Evolutionary conservation across 1,139 yeast genomes (phyloP), one percentile per base, ranked within the genome.

Genomic region (Taphrina deformans): DNA sequence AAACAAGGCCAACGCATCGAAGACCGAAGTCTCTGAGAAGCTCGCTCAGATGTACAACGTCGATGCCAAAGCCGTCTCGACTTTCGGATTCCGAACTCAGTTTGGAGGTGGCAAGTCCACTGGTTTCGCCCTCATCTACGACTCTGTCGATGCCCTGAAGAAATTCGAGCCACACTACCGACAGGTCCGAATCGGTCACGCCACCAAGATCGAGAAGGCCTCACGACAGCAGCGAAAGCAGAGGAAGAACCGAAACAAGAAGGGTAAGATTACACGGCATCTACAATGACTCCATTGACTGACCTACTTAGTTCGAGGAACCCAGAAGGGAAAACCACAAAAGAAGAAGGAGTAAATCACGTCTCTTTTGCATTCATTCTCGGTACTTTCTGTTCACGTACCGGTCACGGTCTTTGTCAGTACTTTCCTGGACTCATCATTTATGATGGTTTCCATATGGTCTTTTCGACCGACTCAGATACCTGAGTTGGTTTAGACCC

Each of bases 211-310:
- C 77, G 98, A 93, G 82, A 91, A 90, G 86, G 85, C 97, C 77
- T 90, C 97, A 77, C 91, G 98, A 91, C 97, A 92, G 86, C 99
- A 95, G 86, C 91, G 99, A 87, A 95, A 95, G 85, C 99, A 93
- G 88, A 90, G 89, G 92, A 93, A 93, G 93, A 93, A 93, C 96
- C 92, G 98, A 59, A 66, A 55, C 56, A 67, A 67, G 65, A 67
- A 67, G 66, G 66, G 58, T 53, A 53, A 4, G 48, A 7, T 26
- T 1, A 6, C 16, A 2, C 12, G 14, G 2, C 24, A 18, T 6
- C 21, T n/a, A 12, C n/a, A 9, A 21, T 18, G 23, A 6, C 6
- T 16, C 2, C 50, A 44, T 21, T n/a, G 50, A 44, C 55, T 51
- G 44, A 51, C 27, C 6, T 35, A 3, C 3, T 16, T 53, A 53